A percentile compares a stretch with the other conserved stretches of the same genome.
These are phyloP conservation scores for Isoetes taiwanensis DNA, from an alignment of 75 land plant species.

Conservation along the genomic window DNA sequence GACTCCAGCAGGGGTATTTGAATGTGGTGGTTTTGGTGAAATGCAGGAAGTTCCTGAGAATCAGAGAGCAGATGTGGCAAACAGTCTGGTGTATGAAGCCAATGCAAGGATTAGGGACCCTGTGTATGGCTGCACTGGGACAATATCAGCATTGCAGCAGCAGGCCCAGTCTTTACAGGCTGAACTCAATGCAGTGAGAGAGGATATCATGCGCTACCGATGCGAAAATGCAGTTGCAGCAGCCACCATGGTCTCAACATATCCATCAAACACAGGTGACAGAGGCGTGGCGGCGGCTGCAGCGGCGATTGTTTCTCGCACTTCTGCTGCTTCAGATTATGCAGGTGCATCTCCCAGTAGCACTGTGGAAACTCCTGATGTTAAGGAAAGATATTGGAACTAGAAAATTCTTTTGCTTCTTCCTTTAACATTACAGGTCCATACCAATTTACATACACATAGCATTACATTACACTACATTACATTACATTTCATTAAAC, in stretches of 20 bases:
- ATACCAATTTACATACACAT: too few relatives aligned
- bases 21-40: too few relatives aligned
- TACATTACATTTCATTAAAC: too few relatives aligned
- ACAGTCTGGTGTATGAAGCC: conserved; percentile 58
- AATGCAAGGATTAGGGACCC: conserved; percentile 58
- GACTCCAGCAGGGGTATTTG: too few relatives aligned
- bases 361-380: neutral
- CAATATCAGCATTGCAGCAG: conserved; percentile 52
- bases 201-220: conserved; percentile 33
- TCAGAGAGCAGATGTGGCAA: conserved; percentile 53
- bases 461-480: too few relatives aligned
- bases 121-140: conserved; percentile 63
- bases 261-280: too few relatives aligned
- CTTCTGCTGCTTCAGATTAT: neutral
- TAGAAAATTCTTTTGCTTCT: too few relatives aligned
- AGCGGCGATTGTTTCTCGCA: neutral
- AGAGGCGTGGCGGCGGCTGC: neutral
- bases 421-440: too few relatives aligned
- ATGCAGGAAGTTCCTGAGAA: conserved; percentile 43
- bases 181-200: conserved; percentile 42
- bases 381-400: too few relatives aligned
- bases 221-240: conserved; percentile 16
- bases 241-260: conserved; percentile 1
- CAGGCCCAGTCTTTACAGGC: conserved; percentile 48
- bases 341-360: neutral